phyloP scores from a whole-genome alignment of 164 flowering plant species.

The Akebia trifoliata region DNA sequence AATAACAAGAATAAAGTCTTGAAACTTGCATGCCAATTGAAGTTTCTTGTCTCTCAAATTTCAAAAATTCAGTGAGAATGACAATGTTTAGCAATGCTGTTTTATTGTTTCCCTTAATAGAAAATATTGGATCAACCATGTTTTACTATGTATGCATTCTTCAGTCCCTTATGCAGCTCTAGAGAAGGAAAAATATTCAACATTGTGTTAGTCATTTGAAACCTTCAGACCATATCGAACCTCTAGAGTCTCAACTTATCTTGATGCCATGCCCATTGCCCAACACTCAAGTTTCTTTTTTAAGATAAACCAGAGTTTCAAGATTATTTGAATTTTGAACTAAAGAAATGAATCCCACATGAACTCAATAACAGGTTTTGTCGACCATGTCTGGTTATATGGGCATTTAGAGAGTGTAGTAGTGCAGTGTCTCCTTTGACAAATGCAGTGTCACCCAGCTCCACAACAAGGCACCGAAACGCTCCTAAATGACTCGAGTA shows the following conservation, averaged over 20 bases:
- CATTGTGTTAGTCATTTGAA: too few species aligned
- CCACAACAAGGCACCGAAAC: slow-evolving; percentile 33
- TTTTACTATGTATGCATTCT: too few species aligned
- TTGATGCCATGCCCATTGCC: too few species aligned
- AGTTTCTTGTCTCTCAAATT: background rate
- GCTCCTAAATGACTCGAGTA: slow-evolving; percentile 27
- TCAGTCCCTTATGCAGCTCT: background rate
- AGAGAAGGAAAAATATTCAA: too few species aligned
- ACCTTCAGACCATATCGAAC: background rate
- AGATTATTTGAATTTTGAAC: background rate
- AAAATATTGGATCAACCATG: too few species aligned
- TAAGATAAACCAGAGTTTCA: too few species aligned
- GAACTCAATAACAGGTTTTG: slow-evolving; percentile 29
- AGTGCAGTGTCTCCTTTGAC: slow-evolving; percentile 29
- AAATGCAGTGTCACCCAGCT: slow-evolving; percentile 32
- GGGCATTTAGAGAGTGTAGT: slow-evolving; percentile 32
- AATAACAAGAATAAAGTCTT: background rate
- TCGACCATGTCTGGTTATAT: slow-evolving; percentile 31
- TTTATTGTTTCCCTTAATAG: too few species aligned
- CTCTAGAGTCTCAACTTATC: too few species aligned
- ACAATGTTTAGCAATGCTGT: too few species aligned
- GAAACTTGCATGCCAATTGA: background rate
- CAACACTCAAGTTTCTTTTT: background rate
- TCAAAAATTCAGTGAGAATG: background rate
- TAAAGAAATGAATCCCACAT: slow-evolving; percentile 20